phyloP scores from a whole-genome alignment of 441 rosid species.

The Biscutella auriculata region DNA sequence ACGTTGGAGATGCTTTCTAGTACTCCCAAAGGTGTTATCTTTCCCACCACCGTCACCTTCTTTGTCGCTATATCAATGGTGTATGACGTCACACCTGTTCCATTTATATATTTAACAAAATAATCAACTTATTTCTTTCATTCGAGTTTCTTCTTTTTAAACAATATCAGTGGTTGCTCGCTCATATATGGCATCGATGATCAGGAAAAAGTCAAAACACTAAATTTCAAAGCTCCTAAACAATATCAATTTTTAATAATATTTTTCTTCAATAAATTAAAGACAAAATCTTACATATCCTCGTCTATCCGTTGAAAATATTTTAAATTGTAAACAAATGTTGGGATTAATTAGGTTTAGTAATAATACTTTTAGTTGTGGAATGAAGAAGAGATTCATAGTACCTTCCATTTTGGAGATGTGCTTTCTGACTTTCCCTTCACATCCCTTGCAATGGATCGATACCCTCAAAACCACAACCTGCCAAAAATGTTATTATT shows the following conservation, averaged over 20 bases:
- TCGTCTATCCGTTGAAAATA: constrained; percentile 2
- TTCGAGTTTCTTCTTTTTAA: no score
- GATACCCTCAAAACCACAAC: constrained; percentile 86
- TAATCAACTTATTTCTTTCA: no score
- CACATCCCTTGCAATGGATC: constrained; percentile 93
- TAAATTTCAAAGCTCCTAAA: constrained; percentile 11
- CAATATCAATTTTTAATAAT: not conserved
- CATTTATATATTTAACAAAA: no score
- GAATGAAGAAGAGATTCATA: not conserved
- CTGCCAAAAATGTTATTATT: constrained; percentile 30
- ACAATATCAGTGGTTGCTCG: no score
- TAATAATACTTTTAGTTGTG: not conserved
- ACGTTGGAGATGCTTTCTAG: constrained; percentile 55
- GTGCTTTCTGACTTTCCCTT: constrained; percentile 83
- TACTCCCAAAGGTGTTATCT: constrained; percentile 59
- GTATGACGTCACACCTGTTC: constrained; percentile 67
- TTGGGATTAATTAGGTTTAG: not conserved
- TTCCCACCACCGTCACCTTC: constrained; percentile 76
- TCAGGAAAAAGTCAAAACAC: constrained; percentile 16
- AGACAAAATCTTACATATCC: not conserved
- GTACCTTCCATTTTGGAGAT: constrained; percentile 91
- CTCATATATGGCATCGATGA: constrained; percentile 10
- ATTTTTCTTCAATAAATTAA: not conserved
- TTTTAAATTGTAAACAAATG: not conserved
- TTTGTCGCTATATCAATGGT: constrained; percentile 65